Evolutionary conservation across 2,329 filamentous ascomycete species (phyloP), one percentile per base, ranked within the genome.

Genomic region (Cercospora sojina): DNA sequence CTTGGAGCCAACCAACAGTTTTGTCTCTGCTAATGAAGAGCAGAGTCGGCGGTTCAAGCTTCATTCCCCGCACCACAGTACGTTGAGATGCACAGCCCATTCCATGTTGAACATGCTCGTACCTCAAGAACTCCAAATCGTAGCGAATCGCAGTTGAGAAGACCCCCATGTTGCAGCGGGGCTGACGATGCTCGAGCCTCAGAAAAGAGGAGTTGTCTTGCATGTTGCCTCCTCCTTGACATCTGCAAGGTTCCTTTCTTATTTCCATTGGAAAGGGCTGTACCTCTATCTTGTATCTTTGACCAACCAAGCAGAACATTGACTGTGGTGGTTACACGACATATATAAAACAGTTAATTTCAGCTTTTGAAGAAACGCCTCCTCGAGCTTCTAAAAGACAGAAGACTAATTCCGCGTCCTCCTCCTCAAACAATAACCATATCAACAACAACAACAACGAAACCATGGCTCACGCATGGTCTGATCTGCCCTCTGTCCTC

Each of bases 391-490:
- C 65, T 1, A 70, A 71, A 66, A 63, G 69, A 47, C 64, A 73
- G 61, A 70, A 72, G 62, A 67, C 67, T 27, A 63, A 67, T 61
- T 49, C 58, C 8, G 29, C 27, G 10, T 56, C 51, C 53, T 60
- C 58, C 5, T 35, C 27, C 16, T 57, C 53, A 57, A 58, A 60
- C 16, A 25, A 53, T 29, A 53, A 53, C 18, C 23, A n/a, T 18
- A 56, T 3, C 31, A 55, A 10, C 49, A 53, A 9, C 38, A 53
- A 9, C 38, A 56, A 53, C 31, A 55, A 66, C 55, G 53, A 64
- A 57, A 69, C n/a, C 5, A 72, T 72, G 71, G 67, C 71, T 32
- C 74, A 77, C 64, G 65, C 74, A 16, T 77, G 74, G 73, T 68
- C 73, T 31, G 73, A 75, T 56, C 67, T 77, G 47, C 74, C 75